Base-by-base conservation (phyloP, 306 rosid species). In the Hylodesmum podocarpum region DNA sequence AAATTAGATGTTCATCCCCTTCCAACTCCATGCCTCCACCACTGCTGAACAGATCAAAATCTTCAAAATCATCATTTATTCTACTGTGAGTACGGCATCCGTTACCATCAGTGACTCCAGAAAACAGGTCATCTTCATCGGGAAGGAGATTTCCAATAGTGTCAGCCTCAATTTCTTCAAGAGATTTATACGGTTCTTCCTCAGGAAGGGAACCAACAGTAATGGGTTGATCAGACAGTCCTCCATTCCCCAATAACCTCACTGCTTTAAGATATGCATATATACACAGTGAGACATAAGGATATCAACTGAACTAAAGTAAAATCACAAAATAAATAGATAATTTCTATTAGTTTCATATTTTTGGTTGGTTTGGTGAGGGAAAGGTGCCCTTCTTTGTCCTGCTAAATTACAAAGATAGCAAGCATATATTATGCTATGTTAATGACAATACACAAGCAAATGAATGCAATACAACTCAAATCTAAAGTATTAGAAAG, bases 111-210 rank as follows among this genome's bases (percentile, higher is more conserved):
- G 36, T 34, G 78, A 89, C 81, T 53, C 97, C 97, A 58, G 97
- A 86, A 89, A 91, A 88, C 69, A 91, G 85, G 83, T 89, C 97
- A 78, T 86, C 94, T 69, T 91, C 97, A 59, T 91, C 89, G 46
- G 95, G 97, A 82, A 91, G 97, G 77, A 91, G 95, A 85, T 88
- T 87, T 72, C 97, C 95, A 69, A 88, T 91, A 33, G 93, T 88
- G 70, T 89, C 84, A 34, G 90, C 91, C 85, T 91, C 93, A 74
- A 84, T 82, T 85, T 88, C 91, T 81, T 84, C 87, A 63, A 82
- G 84, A 65, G 86, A 80, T 74, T 87, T 81, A 77, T 73, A 76
- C 1, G 90, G 86, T 57, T 89, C 91, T 79, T 89, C 91, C 73
- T 86, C 88, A 11, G 82, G 76, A 63, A 68, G 85, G 70, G 84